A percentile compares a stretch with the other conserved stretches of the same genome.
phyloP scores from a whole-genome alignment of 176 grass and related monocot genomes.

The Oryza australiensis region DNA sequence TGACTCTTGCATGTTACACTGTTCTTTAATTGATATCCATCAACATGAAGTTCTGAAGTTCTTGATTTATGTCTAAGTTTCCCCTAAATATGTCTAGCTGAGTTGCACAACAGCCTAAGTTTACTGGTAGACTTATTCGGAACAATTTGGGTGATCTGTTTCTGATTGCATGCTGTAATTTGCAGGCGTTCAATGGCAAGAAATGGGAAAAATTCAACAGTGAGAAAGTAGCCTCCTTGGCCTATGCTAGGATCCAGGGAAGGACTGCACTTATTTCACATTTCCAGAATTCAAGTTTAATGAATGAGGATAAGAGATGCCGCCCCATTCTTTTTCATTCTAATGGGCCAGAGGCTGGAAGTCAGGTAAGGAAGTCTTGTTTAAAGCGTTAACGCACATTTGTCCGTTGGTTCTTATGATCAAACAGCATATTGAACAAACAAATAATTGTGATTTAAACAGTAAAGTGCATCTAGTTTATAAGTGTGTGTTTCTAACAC shows the following conservation, averaged over 20 bases:
- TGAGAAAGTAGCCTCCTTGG: constrained; percentile 89
- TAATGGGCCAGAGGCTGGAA: constrained; percentile 48
- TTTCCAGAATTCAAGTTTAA: constrained; percentile 96
- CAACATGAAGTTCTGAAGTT: not conserved
- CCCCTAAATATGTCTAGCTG: not conserved
- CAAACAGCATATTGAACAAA: not conserved
- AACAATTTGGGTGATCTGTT: constrained; percentile 14
- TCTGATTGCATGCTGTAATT: constrained; percentile 1
- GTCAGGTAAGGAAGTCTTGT: constrained; percentile 51
- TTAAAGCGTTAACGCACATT: not conserved
- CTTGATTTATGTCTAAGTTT: not conserved
- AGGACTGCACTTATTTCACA: constrained; percentile 74
- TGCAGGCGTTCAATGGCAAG: constrained; percentile 87
- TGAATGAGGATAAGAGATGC: constrained; percentile 97
- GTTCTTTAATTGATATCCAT: constrained; percentile 7
- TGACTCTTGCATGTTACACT: not conserved
- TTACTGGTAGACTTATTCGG: not conserved
- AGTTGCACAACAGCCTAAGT: constrained; percentile 21
- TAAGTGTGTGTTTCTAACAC: not conserved
- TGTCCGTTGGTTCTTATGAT: not conserved
- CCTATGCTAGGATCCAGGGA: constrained; percentile 94
- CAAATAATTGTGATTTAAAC: not conserved
- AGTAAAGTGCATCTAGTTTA: not conserved
- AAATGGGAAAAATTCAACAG: constrained; percentile 99
- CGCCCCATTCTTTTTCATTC: constrained; percentile 90